A percentile compares a stretch with the other conserved stretches of the same genome.
phyloP scores from a whole-genome alignment of 1,284 basidiomycete genomes.

The Malassezia pachydermatis region DNA sequence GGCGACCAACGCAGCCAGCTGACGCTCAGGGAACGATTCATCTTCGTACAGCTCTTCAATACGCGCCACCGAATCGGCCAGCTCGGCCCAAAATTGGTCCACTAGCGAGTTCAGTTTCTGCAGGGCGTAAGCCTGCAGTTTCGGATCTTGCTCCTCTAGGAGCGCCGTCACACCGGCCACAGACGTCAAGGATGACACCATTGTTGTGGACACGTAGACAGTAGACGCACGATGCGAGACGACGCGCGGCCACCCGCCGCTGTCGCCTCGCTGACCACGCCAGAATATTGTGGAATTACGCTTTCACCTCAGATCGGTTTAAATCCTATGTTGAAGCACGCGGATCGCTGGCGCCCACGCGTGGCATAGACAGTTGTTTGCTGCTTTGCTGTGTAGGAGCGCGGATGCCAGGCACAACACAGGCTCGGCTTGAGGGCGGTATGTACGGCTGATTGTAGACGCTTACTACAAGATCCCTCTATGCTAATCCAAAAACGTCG shows the following conservation, averaged over 20 bases:
- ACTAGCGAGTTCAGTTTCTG: conserved; percentile 42
- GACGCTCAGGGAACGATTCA: conserved; percentile 36
- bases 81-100: conserved; percentile 46
- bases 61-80: conserved; percentile 43
- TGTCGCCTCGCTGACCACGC: no score
- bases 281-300: no score
- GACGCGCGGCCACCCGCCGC: conserved; percentile 15
- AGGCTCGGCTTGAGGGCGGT: conserved; percentile 1
- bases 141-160: conserved; percentile 43
- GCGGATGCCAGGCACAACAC: no score
- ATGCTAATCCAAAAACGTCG: conserved; percentile 30
- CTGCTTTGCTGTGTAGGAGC: no score
- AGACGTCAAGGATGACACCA: conserved; percentile 17
- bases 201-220: neutral
- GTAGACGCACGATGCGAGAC: neutral
- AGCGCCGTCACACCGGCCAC: conserved; percentile 41
- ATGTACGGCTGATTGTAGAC: neutral
- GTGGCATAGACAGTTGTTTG: no score
- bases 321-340: no score
- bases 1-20: conserved; percentile 44
- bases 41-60: conserved; percentile 47
- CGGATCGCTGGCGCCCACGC: no score
- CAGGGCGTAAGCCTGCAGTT: conserved; percentile 45
- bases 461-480: conserved; percentile 33
- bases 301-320: no score